These are phyloP conservation scores for Brasilioporus rufonigricans DNA, from an alignment of 768 basidiomycete species.

Conservation along the genomic window DNA sequence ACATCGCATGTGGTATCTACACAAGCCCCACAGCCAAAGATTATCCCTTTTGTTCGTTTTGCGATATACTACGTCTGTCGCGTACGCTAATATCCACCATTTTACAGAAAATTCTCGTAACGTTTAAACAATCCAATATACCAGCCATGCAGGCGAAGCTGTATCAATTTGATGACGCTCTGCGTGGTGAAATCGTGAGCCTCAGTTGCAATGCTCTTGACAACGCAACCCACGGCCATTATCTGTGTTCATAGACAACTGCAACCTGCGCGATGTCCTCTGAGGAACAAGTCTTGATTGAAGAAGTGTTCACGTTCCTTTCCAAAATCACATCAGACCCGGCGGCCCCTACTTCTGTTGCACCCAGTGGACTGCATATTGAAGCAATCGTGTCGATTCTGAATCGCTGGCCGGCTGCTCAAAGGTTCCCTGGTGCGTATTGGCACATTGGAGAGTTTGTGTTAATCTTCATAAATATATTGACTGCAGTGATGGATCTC, in stretches of 20 bases:
- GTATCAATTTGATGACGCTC: constrained; percentile 66
- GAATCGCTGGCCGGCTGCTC: constrained; percentile 70
- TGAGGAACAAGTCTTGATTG: constrained; percentile 54
- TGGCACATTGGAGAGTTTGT: not conserved
- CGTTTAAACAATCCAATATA: constrained; percentile 86
- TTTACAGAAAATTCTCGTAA: constrained; percentile 55
- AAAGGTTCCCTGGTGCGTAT: constrained; percentile 66
- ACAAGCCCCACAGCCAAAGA: constrained; percentile 33
- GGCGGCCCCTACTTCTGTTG: constrained; percentile 24
- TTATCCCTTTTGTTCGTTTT: constrained; percentile 52
- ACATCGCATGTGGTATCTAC: constrained; percentile 31
- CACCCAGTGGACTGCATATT: constrained; percentile 48
- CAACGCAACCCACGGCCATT: not conserved
- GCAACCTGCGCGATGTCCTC: constrained; percentile 68
- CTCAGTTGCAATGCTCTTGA: not conserved
- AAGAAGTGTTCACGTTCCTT: constrained; percentile 64
- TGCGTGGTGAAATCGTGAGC: constrained; percentile 68
- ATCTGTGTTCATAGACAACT: constrained; percentile 50
- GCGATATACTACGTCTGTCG: not conserved
- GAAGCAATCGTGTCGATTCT: constrained; percentile 63
- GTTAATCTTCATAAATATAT: not conserved
- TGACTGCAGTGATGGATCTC: constrained; percentile 74
- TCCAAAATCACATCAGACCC: constrained; percentile 43
- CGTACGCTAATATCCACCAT: not conserved
- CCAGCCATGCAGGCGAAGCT: constrained; percentile 78